Percentiles rank a stretch among this genome's conserved stretches.
These are phyloP conservation scores for Chaetomidium leptoderma DNA, from an alignment of 495 filamentous ascomycete species.

Conservation along the genomic window DNA sequence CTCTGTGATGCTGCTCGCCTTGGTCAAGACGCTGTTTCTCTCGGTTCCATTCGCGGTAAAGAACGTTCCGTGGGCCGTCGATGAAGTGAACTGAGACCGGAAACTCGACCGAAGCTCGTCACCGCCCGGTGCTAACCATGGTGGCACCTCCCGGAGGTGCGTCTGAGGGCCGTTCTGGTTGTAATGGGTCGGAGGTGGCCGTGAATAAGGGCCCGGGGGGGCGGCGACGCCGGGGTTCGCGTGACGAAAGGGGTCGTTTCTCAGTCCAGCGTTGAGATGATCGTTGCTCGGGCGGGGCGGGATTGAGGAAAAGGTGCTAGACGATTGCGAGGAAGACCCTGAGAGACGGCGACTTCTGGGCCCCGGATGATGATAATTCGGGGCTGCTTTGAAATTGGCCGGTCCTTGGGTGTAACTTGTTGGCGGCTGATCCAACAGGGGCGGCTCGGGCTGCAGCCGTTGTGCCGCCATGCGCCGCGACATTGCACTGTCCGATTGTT, in stretches of 20 bases:
- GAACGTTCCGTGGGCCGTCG: constrained; percentile 62
- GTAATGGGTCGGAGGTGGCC: constrained; percentile 17
- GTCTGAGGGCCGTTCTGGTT: constrained; percentile 19
- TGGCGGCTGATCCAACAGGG: constrained; percentile 29
- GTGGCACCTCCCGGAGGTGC: constrained; percentile 36
- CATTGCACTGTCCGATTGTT: constrained; percentile 34
- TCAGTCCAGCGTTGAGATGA: constrained; percentile 19
- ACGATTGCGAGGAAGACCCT: constrained; percentile 44
- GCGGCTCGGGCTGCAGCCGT: constrained; percentile 29
- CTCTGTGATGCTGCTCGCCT: constrained; percentile 66
- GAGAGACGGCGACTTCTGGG: constrained; percentile 41
- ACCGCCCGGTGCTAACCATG: constrained; percentile 37
- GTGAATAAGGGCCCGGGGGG: constrained; percentile 10
- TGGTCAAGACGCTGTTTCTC: constrained; percentile 75
- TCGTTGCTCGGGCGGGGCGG: constrained; percentile 35
- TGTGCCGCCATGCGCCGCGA: constrained; percentile 26
- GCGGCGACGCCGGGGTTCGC: constrained; percentile 22
- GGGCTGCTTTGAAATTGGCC: constrained; percentile 12
- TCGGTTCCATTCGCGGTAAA: constrained; percentile 77
- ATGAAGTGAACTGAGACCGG: constrained; percentile 62
- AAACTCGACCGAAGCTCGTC: constrained; percentile 66
- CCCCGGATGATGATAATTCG: constrained; percentile 37
- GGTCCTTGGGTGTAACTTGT: constrained; percentile 22
- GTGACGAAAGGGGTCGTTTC: constrained; percentile 23
- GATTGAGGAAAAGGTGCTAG: constrained; percentile 41